These are phyloP conservation scores for Hymenoscyphus linearis DNA, from an alignment of 2,329 filamentous ascomycete genomes.

Conservation along the genomic window DNA sequence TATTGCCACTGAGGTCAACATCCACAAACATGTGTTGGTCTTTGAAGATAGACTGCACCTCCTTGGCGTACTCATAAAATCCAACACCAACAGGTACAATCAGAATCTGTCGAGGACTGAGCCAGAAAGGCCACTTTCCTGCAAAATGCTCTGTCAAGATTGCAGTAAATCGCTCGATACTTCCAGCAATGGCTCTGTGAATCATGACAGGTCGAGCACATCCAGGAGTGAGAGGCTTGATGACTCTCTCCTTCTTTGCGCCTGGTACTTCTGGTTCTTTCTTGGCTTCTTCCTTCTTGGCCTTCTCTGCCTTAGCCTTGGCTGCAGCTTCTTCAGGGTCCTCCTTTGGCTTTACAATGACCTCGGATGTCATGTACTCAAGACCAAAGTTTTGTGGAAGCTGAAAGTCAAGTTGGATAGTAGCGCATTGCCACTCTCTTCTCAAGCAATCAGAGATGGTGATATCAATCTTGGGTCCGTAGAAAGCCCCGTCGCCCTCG, in stretches of 20 bases:
- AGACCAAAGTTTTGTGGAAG: constrained; percentile 80
- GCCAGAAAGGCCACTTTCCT: constrained; percentile 87
- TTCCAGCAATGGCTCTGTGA: constrained; percentile 73
- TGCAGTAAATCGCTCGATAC: constrained; percentile 64
- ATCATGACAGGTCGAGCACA: constrained; percentile 82
- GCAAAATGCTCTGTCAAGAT: constrained; percentile 81
- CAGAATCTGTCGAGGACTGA: constrained; percentile 75
- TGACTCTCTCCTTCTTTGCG: constrained; percentile 39
- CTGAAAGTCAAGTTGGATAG: constrained; percentile 92
- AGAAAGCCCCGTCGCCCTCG: constrained; percentile 94
- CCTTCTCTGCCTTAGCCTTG: constrained; percentile 36
- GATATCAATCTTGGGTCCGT: constrained; percentile 98
- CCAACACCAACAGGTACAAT: constrained; percentile 72
- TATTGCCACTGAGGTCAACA: constrained; percentile 69
- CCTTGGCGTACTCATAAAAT: constrained; percentile 67
- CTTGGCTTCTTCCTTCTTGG: constrained; percentile 38
- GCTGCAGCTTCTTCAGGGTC: constrained; percentile 31
- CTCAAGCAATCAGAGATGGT: constrained; percentile 84
- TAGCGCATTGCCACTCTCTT: constrained; percentile 84
- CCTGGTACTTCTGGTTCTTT: constrained; percentile 30
- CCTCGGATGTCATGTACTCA: constrained; percentile 74
- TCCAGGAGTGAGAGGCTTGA: constrained; percentile 55
- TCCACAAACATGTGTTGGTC: constrained; percentile 65
- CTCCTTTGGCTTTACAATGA: constrained; percentile 39
- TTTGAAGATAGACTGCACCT: constrained; percentile 65